Base-by-base conservation (phyloP, 2,329 filamentous ascomycete species). In the Cladosporium phlei region DNA sequence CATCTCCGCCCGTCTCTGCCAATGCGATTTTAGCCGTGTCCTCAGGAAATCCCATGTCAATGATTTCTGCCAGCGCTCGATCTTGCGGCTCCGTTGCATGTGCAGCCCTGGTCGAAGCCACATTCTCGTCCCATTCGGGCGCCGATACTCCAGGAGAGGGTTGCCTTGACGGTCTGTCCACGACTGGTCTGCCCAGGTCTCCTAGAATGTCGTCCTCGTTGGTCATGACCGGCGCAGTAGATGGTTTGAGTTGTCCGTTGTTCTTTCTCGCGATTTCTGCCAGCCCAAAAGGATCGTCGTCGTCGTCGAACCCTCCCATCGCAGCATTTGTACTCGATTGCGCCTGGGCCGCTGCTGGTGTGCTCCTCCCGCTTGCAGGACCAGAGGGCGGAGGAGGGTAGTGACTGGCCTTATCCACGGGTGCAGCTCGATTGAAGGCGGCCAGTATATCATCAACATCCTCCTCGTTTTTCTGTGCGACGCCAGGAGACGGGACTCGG, bases 31-130 rank as follows among this genome's bases (percentile, higher is more conserved):
- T 78, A n/a, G 93, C 85, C 59, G 89, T 88, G 49, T 95, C 87
- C 0, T 82, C 77, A 0, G 88, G 82, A 58, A 98, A 98, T 0
- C 93, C 93, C 80, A 97, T 97, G 55, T 96, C 91, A 3, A 96
- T 82, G 20, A 98, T 71, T 63, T 97, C 88, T 8, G 87, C 88
- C 20, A 97, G 79, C 8, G 89, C 87, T 55, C 79, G 80, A 60
- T 95, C 88, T 48, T 85, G 82, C 1, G 79, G 80, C 57, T 70
- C 71, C 2, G 58, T 58, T 2, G 29, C 20, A 11, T 27, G 19
- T 16, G 38, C 7, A 10, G 16, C 12, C 17, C 12, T 40, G 6
- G n/a, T 27, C 2, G 28, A 17, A 12, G 37, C 37, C 17, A 49
- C 39, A 25, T 38, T 44, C 27, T 49, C 39, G 9, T 51, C 51